A percentile compares a stretch with the other conserved stretches of the same genome.
Conservation (phyloP, 495 filamentous ascomycete species). For the Hypomontagnella submonticulosa region DNA sequence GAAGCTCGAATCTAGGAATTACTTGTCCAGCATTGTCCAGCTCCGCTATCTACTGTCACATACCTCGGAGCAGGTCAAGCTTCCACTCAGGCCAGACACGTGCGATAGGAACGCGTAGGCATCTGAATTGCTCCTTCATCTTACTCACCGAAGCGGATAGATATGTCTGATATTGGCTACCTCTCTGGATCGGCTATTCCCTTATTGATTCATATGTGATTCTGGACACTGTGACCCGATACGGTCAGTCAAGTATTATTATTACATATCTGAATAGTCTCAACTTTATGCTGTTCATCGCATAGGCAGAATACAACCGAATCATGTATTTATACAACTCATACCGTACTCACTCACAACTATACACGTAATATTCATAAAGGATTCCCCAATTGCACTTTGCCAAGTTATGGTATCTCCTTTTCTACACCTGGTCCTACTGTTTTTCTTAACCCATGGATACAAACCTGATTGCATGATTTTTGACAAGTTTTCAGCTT, state of each 20-base stretch:
- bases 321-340: not conserved
- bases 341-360: too few species aligned
- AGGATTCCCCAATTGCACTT: conserved; percentile 2
- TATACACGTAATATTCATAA: conserved; percentile 13
- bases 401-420: conserved; percentile 16
- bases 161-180: conserved; percentile 18
- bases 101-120: conserved; percentile 17
- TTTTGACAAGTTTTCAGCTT: conserved; percentile 9
- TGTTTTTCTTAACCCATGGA: conserved; percentile 3
- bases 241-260: conserved; percentile 1
- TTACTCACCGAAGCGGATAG: conserved; percentile 2
- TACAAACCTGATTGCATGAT: conserved; percentile 20
- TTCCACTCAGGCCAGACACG: conserved; percentile 21
- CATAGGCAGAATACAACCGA: not conserved
- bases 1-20: conserved; percentile 18
- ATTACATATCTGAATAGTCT: conserved; percentile 24
- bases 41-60: conserved; percentile 28
- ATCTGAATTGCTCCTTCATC: not conserved
- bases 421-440: not conserved
- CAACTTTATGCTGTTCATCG: conserved; percentile 25
- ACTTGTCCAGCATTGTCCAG: conserved; percentile 10
- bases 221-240: not conserved
- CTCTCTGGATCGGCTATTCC: conserved; percentile 22
- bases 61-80: conserved; percentile 7
- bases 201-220: conserved; percentile 11